These are phyloP conservation scores for Lactifluus piperatus DNA, from an alignment of 768 basidiomycete species.

Conservation along the genomic window DNA sequence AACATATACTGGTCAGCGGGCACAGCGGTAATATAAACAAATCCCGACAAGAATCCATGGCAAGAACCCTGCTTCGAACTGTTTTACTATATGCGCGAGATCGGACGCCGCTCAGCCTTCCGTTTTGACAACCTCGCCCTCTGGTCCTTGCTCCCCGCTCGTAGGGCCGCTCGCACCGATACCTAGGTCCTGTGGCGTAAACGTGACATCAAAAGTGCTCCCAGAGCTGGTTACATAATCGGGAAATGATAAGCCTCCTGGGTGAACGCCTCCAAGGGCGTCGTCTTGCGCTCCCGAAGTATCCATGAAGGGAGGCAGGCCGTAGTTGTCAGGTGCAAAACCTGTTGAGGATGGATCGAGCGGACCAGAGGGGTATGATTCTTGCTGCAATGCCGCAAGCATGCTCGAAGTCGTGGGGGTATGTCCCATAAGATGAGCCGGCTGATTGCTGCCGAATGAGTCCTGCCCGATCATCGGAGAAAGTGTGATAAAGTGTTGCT, in stretches of 20 bases:
- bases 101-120: constrained; percentile 38
- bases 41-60: constrained; percentile 16
- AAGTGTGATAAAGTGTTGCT: constrained; percentile 78
- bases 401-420: constrained; percentile 87
- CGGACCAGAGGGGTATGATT: constrained; percentile 55
- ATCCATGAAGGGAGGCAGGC: constrained; percentile 71
- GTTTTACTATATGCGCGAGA: constrained; percentile 9
- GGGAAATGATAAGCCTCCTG: constrained; percentile 57
- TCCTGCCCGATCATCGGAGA: constrained; percentile 90
- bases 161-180: constrained; percentile 38
- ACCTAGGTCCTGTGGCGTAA: constrained; percentile 57
- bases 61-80: not conserved
- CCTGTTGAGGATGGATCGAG: constrained; percentile 54
- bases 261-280: constrained; percentile 47
- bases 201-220: constrained; percentile 64
- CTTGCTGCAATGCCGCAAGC: constrained; percentile 79
- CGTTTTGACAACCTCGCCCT: constrained; percentile 57
- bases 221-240: constrained; percentile 49
- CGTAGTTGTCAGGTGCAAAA: constrained; percentile 63
- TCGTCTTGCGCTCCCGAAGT: constrained; percentile 57
- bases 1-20: constrained; percentile 11
- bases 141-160: constrained; percentile 50
- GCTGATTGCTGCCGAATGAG: constrained; percentile 47
- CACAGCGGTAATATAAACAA: constrained; percentile 13
- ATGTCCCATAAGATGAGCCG: constrained; percentile 55